Evolutionary conservation across 2,329 filamentous ascomycete genomes (phyloP), one percentile per base, ranked within the genome.

Genomic region (Xylaria hypoxylon): DNA sequence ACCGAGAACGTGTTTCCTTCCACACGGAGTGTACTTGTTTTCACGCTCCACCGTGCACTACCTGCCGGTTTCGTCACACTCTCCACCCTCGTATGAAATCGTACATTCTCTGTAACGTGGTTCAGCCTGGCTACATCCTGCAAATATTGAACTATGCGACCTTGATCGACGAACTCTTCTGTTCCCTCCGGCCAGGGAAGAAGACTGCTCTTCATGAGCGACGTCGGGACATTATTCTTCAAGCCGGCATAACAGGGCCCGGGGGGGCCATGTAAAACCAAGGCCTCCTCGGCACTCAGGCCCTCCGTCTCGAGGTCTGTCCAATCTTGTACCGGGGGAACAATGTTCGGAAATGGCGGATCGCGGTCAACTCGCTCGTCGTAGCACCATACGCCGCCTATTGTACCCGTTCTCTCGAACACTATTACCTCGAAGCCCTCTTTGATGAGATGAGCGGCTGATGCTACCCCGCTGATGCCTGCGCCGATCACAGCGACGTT

Each of bases 161-260:
- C 72, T 65, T 91, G 90, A 2, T 79, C 83, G 4, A 90, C 85
- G 65, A 86, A 87, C 17, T 88, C 85, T 2, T 84, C 83, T 0
- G 88, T 91, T 0, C 85, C 86, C 5, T 83, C 76, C 0, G 88
- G 87, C 85, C 90, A 92, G 0, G 73, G 68, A 3, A 78, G 75
- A 1, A 85, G 75, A 8, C 76, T 79, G 63, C 78, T 83, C 47
- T 77, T 75, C 77, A 85, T 80, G 2, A 85, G 72, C 24, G 76
- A 82, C n/a, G 90, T 88, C 0, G 92, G 90, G 3, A 94, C 90
- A 72, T 95, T 96, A 40, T 91, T 93, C 73, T 90, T 90, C 7
- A 94, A 79, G 2, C 85, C 84, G 5, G 77, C 78, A 64, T 85
- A 79, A 85, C 86, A 81, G 83, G 93, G 69, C 87, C 77, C 26